phyloP scores from a whole-genome alignment of 2,329 filamentous ascomycete species.

The Monosporascus sp. region DNA sequence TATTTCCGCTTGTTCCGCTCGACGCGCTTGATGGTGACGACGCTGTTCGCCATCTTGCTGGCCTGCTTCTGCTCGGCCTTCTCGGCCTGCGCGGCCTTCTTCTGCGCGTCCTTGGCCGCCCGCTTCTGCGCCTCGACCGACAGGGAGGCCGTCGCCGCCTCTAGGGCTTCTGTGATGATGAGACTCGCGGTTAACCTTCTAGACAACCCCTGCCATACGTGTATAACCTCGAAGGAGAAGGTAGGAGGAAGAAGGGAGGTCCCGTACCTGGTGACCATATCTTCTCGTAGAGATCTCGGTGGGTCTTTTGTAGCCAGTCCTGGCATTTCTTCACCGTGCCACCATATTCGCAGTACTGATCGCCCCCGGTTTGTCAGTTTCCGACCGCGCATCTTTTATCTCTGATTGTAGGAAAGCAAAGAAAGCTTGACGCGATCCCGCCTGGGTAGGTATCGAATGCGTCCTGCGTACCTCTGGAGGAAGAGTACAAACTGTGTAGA shows the following conservation, averaged over 20 bases:
- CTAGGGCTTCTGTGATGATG: conserved; percentile 60
- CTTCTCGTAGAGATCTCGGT: conserved; percentile 66
- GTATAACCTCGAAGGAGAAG: not conserved
- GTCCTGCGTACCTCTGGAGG: conserved; percentile 52
- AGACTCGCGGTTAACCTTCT: conserved; percentile 1
- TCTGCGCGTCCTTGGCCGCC: conserved; percentile 90
- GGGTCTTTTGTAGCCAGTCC: conserved; percentile 80
- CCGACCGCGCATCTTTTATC: too few relatives aligned
- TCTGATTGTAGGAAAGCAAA: too few relatives aligned
- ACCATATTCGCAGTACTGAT: conserved; percentile 96
- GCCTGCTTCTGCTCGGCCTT: conserved; percentile 78
- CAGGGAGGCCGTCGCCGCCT: conserved; percentile 77
- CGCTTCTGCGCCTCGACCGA: conserved; percentile 90
- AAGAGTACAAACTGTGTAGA: conserved; percentile 52
- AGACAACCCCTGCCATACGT: not conserved
- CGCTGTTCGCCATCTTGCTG: conserved; percentile 74
- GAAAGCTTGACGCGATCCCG: too few relatives aligned
- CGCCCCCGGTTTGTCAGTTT: not conserved
- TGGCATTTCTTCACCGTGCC: conserved; percentile 95
- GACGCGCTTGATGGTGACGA: conserved; percentile 89
- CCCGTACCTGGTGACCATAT: conserved; percentile 79
- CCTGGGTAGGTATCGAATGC: not conserved
- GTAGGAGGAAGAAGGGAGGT: not conserved
- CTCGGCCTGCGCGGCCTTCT: conserved; percentile 93
- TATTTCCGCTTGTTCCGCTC: conserved; percentile 98